Evolutionary conservation across 352 stramenopile genomes (phyloP), one percentile per base, ranked within the genome.

Genomic region (Paralagenidium karlingii): DNA sequence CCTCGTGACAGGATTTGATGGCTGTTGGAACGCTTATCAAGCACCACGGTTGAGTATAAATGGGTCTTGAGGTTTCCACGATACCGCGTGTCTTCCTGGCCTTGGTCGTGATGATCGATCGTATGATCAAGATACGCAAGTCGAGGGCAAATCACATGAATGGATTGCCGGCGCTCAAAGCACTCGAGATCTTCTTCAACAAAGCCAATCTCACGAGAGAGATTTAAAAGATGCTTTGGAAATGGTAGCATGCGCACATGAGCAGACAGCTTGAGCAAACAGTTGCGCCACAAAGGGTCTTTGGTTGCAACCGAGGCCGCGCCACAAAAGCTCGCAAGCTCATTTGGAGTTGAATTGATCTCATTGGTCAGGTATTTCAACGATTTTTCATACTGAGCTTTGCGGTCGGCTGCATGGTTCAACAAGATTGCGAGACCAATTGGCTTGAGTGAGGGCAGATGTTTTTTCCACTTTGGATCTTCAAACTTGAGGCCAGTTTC

Each of bases 241-340:
- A 85, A 88, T 13, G 78, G 78, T 15, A 92, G 54, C 70, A 89
- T 87, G 8, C 78, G 70, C 32, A 89, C 74, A 40, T 92, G 76
- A 8, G 74, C 75, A 0, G 78, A 88, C 8, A 92, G 47, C 24
- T 76, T 63, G 45, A 85, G 75, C 38, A 87, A 68, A 45, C 78
- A 92, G 18, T 58, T 75, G 18, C 58, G 53, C 28, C 83, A 32
- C 27, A 64, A 68, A 7, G 62, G 68, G 22, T 87, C 62, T 24
- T 18, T 47, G 5, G 20, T 12, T 5, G 37, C 27, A 8, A 40
- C 34, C 10, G 42, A 31, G 31, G 39, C 15, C 24, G 43, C 9
- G 18, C 11, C 13, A 8, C 32, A 10, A 18, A 38, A 15, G 8
- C 11, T 8, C 13, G 11, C 9, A 18, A 38, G 9, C 12, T 43